These are phyloP conservation scores for Cavenderia fasciculata DNA, from an alignment of 78 protist genomes.

Conservation along the genomic window DNA sequence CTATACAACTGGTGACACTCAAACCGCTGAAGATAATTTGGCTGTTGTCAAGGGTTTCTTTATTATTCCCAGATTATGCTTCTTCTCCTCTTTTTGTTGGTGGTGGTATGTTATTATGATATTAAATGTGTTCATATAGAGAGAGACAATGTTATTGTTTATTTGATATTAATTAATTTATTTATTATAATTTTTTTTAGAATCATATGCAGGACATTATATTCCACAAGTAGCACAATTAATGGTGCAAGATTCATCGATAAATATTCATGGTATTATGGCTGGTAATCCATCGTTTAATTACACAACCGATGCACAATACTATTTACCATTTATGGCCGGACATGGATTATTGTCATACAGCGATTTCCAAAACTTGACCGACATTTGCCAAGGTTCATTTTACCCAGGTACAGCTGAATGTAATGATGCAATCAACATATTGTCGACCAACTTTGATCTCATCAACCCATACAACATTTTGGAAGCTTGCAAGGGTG, in stretches of 20 bases:
- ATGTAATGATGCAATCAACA: neutral
- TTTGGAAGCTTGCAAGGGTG: constrained; percentile 10
- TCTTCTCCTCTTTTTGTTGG: neutral
- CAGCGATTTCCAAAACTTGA: neutral
- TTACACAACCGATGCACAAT: constrained; percentile 11
- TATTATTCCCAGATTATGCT: constrained; percentile 17
- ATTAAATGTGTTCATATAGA: no score
- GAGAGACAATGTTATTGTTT: no score
- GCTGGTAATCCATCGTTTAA: constrained; percentile 17
- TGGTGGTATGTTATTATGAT: no score
- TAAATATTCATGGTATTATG: neutral
- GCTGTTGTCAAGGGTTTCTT: constrained; percentile 20
- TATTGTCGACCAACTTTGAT: neutral
- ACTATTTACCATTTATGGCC: constrained; percentile 13
- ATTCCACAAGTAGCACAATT: no score
- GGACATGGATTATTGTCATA: constrained; percentile 11
- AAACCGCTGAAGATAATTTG: constrained; percentile 57
- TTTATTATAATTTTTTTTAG: no score
- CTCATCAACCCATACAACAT: constrained; percentile 43
- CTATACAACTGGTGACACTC: constrained; percentile 16
- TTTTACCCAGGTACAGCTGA: constrained; percentile 3
- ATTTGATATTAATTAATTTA: no score
- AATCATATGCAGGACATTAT: no score
- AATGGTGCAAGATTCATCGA: no score
- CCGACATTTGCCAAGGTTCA: neutral